Evolutionary conservation across 441 rosid genomes (phyloP), one percentile per base, ranked within the genome.

Genomic region (Populus hybrid): DNA sequence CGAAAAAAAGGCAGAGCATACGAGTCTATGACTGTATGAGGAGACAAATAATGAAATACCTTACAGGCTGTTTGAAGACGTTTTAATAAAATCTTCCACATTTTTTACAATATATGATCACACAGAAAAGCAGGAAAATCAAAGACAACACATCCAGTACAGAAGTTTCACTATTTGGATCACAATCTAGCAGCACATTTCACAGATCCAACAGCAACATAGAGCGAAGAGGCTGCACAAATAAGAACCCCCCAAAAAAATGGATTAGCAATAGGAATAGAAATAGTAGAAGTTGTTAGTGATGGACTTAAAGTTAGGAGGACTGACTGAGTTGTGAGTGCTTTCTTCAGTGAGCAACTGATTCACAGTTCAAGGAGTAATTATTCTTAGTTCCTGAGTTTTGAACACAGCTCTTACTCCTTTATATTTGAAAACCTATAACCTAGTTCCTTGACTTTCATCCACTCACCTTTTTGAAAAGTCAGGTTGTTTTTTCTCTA

Each of bases 141-240:
- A 53, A 69, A 69, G 18, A 10, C 63, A 67, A 35, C 24, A 30
- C 34, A 19, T 23, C 40, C 6, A 71, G 8, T 23, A 50, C 75
- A 32, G 0, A 30, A 24, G 16, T 53, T 35, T 16, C 35, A 38
- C 34, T 63, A 59, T 30, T 67, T 63, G 7, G 50, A 64, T 4
- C 67, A 21, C 3, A 35, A 66, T 18, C 83, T 76, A 90, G 85
- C 73, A 79, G 86, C 94, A 89, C 26, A 71, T 82, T 79, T 89
- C 91, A 76, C 90, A 86, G 38, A 88, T 71, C 94, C 92, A 91
- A 74, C 94, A 91, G 81, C 92, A 89, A 80, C 94, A 91, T 28
- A 91, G 89, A 40, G 90, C 87, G 34, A 84, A 89, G 70, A 89
- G 85, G 86, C 94, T 88, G 89, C 84, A 81, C 46, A 40, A 75